Base-by-base conservation (phyloP, 176 grass and related monocot species). In the Musa troglodytarum region DNA sequence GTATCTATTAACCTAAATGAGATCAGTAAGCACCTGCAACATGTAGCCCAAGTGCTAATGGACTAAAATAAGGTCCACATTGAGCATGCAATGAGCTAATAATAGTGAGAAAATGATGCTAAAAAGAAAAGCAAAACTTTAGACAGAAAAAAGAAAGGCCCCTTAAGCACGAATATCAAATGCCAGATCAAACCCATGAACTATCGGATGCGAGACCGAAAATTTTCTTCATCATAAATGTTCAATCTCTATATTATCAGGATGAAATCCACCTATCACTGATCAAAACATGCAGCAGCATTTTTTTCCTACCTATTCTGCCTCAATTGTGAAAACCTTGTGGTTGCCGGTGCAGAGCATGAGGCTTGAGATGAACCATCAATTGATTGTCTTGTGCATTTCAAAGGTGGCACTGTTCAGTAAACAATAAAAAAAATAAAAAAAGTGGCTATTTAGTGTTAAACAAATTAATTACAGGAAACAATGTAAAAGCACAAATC, bases 341-440 rank as follows among this genome's bases (percentile, higher is more conserved):
- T 50, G n/a, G 50, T 81, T 22, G 71, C 61, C 23, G 55, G 66
- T 69, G 83, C 20, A 14, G 74, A 79, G 22, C 77, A 76, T 28
- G 65, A 67, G 49, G 78, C 61, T 43, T 73, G 79, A 73, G 79
- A 78, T 73, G 86, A 78, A 57, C 76, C 17, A 16, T 81, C 88
- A 24, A 79, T 79, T 17, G 59, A 65, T 68, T 82, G 78, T 9
- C 1, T 73, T 59, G 72, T 50, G 69, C 29, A 74, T 66, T 56
- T 50, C 4, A 25, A 65, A 51, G 49, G 49, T 24, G 13, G 8
- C n/a, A 25, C 58, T 65, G 75, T 52, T 52, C 2, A 56, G 24
- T 16, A 12, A 43, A 34, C 53, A 87, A 89, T 74, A 16, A 62
- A 89, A 81, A 59, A 17, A 70, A 53, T 74, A 76, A 58, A 62